phyloP scores from a whole-genome alignment of 106 monocot species.

The Allium cepa region DNA sequence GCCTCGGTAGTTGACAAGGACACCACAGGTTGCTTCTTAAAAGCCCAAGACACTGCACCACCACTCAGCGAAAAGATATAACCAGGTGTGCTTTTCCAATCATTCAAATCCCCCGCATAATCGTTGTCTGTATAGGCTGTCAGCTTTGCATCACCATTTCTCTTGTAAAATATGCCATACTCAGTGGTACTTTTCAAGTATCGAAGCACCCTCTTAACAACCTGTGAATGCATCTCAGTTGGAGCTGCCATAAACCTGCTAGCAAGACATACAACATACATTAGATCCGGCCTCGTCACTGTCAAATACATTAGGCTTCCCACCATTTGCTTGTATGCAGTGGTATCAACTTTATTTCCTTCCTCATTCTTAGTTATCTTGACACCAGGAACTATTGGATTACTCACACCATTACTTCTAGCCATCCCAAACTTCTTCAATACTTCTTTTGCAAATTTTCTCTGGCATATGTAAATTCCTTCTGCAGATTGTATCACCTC shows the following conservation, averaged over 20 bases:
- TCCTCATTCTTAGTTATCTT: conserved; percentile 7
- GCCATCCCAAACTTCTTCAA: background rate
- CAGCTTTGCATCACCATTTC: background rate
- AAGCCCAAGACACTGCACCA: background rate
- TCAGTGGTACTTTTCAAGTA: background rate
- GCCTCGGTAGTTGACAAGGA: background rate
- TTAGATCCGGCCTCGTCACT: conserved; percentile 20
- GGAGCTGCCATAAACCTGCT: conserved; percentile 15
- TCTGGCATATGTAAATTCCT: conserved; percentile 7
- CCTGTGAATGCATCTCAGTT: background rate
- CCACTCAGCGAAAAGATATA: conserved; percentile 1
- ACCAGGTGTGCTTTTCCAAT: conserved; percentile 2
- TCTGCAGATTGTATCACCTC: background rate
- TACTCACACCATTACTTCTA: background rate
- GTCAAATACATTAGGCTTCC: conserved; percentile 20
- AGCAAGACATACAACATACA: conserved; percentile 9
- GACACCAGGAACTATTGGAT: background rate
- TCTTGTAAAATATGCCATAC: background rate
- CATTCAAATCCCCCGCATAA: background rate
- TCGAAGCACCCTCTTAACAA: background rate
- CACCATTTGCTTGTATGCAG: conserved; percentile 16
- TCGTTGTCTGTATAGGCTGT: background rate
- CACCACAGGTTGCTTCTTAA: conserved; percentile 8
- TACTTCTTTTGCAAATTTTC: conserved; percentile 5
- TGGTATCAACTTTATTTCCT: conserved; percentile 7